Conservation (phyloP, 2,329 filamentous ascomycete species). For the Emergomyces pasteurianus region DNA sequence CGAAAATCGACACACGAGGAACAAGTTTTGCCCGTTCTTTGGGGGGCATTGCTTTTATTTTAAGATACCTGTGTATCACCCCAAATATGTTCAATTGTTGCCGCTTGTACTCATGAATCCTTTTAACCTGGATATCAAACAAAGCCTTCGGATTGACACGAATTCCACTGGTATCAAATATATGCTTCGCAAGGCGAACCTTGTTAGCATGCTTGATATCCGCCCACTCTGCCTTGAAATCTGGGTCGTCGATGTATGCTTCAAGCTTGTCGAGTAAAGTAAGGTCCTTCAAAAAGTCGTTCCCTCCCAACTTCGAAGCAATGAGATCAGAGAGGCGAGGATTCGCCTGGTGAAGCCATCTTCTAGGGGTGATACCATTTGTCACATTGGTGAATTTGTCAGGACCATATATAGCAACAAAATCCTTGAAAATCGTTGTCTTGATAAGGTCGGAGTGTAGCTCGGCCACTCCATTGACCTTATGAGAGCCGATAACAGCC, state of each 20-base stretch:
- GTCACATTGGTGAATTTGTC: constrained; percentile 99
- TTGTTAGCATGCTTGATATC: constrained; percentile 98
- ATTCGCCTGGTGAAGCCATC: constrained; percentile 97
- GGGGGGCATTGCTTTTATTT: constrained; percentile 71
- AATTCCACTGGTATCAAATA: constrained; percentile 68
- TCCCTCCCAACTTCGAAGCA: constrained; percentile 70
- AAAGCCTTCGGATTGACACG: constrained; percentile 76
- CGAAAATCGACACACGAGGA: constrained; percentile 89
- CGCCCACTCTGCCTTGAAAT: constrained; percentile 87
- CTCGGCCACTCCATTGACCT: constrained; percentile 97
- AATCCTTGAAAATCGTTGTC: constrained; percentile 99
- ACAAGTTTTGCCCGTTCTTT: constrained; percentile 78
- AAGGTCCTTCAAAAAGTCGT: constrained; percentile 81
- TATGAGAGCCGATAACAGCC: constrained; percentile 94
- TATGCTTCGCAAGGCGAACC: constrained; percentile 78
- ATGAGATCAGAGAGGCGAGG: constrained; percentile 85
- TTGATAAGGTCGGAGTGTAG: constrained; percentile 96
- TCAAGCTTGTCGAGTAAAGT: constrained; percentile 80
- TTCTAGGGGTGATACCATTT: constrained; percentile 89
- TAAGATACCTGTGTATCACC: constrained; percentile 86
- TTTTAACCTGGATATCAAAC: constrained; percentile 97
- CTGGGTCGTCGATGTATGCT: constrained; percentile 68
- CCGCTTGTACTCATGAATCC: constrained; percentile 98
- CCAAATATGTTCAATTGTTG: constrained; percentile 99
- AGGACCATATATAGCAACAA: constrained; percentile 83